Percentiles rank a stretch among this genome's conserved stretches.
phyloP scores from a whole-genome alignment of 345 rosid species.

The Eucalyptus guilfoylei region DNA sequence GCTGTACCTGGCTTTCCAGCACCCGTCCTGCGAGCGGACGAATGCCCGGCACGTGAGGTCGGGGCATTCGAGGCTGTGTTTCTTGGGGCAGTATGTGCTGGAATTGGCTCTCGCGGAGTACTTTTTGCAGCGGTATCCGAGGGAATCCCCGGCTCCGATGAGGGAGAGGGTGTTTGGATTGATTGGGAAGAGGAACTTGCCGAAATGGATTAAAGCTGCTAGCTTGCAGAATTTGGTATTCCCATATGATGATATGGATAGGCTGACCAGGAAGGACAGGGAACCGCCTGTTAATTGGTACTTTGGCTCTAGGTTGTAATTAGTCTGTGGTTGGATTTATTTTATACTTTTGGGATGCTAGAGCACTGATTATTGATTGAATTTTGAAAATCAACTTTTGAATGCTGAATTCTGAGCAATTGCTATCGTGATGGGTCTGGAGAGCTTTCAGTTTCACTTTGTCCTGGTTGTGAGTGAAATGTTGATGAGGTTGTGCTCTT shows the following conservation, averaged over 20 bases:
- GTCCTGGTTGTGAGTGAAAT: not conserved
- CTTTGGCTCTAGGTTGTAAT: no score
- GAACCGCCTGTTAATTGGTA: slow-evolving; percentile 61
- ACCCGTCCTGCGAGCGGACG: slow-evolving; percentile 78
- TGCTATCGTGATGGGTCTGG: not conserved
- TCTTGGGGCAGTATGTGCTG: slow-evolving; percentile 87
- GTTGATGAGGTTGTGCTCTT: not conserved
- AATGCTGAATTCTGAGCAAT: not conserved
- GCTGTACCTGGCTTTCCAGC: slow-evolving; percentile 84
- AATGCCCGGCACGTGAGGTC: slow-evolving; percentile 72
- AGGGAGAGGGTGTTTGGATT: slow-evolving; percentile 89
- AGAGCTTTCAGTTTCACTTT: not conserved
- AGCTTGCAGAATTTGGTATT: slow-evolving; percentile 81
- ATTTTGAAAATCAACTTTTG: not conserved
- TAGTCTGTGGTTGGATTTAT: no score
- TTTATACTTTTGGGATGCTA: not conserved
- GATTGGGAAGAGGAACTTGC: slow-evolving; percentile 85
- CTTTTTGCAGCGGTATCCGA: slow-evolving; percentile 87
- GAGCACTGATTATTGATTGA: not conserved
- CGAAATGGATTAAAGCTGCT: slow-evolving; percentile 85
- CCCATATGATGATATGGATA: slow-evolving; percentile 89
- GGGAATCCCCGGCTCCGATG: slow-evolving; percentile 88
- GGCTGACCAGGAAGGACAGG: slow-evolving; percentile 52
- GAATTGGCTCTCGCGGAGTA: slow-evolving; percentile 74
- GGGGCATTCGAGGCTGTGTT: slow-evolving; percentile 75